phyloP scores from a whole-genome alignment of 257 asterid species.

The Petunia secreta region DNA sequence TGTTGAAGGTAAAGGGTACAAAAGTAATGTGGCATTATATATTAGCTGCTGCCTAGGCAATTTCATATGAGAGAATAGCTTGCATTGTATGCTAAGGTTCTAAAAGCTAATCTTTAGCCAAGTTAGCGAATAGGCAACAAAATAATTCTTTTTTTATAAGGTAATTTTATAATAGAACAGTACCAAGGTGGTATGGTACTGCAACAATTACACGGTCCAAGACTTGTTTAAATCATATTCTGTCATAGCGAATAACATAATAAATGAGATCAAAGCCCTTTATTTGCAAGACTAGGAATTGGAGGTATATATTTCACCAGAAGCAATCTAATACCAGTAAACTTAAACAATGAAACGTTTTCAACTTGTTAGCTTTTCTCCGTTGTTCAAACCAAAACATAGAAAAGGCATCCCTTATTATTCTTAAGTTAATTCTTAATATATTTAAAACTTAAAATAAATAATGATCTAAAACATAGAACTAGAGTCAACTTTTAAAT shows the following conservation, averaged over 20 bases:
- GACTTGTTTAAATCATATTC: too few relatives aligned
- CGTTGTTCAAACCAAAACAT: neutral
- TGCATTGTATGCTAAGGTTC: neutral
- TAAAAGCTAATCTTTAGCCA: neutral
- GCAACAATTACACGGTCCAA: too few relatives aligned
- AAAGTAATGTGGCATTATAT: neutral
- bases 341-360: neutral
- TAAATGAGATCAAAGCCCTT: neutral
- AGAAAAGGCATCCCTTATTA: neutral
- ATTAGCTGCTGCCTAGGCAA: neutral
- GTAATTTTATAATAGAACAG: too few relatives aligned
- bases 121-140: neutral
- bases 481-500: neutral
- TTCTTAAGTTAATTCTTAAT: neutral
- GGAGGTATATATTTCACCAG: neutral
- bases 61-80: neutral
- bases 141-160: neutral
- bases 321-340: neutral
- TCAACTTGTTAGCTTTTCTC: neutral
- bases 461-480: neutral
- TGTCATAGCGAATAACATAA: neutral
- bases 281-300: conserved; percentile 7
- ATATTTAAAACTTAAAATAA: neutral
- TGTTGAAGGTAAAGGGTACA: neutral
- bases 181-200: too few relatives aligned